Percentiles rank a stretch among this genome's conserved stretches.
These are phyloP conservation scores for Pisolithus albus DNA, from an alignment of 768 basidiomycete genomes.

Conservation along the genomic window DNA sequence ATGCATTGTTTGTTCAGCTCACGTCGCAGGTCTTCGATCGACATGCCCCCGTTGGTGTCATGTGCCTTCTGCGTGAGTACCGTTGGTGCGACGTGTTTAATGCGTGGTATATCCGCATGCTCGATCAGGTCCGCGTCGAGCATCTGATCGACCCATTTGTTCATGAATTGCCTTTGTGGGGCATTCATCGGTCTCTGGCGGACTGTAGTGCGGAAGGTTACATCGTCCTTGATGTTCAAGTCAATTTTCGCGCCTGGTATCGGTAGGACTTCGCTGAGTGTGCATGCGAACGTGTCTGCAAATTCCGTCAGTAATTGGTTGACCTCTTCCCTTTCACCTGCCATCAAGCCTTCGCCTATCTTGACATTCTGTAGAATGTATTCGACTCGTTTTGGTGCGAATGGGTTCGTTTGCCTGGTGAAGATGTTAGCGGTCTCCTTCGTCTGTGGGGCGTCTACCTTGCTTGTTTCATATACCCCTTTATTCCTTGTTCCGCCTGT, in stretches of 20 bases:
- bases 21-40: constrained; percentile 29
- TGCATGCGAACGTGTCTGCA: constrained; percentile 35
- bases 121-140: background rate
- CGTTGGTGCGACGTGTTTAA: constrained; percentile 11
- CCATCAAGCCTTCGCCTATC: constrained; percentile 27
- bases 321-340: constrained; percentile 18
- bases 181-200: background rate
- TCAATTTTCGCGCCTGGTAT: constrained; percentile 8
- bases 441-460: background rate
- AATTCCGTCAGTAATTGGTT: constrained; percentile 18
- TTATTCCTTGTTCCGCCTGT: background rate
- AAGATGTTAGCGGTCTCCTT: background rate
- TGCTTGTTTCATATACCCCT: background rate
- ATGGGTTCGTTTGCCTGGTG: background rate
- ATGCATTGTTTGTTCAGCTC: constrained; percentile 19
- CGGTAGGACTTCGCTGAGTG: constrained; percentile 30
- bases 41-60: constrained; percentile 20
- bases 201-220: background rate
- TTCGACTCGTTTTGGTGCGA: constrained; percentile 8
- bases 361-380: constrained; percentile 13
- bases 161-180: background rate
- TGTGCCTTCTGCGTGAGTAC: constrained; percentile 34
- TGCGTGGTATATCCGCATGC: background rate
- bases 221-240: background rate
- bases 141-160: background rate